These are phyloP conservation scores for Boletus smithii DNA, from an alignment of 1,284 basidiomycete species.

Conservation along the genomic window DNA sequence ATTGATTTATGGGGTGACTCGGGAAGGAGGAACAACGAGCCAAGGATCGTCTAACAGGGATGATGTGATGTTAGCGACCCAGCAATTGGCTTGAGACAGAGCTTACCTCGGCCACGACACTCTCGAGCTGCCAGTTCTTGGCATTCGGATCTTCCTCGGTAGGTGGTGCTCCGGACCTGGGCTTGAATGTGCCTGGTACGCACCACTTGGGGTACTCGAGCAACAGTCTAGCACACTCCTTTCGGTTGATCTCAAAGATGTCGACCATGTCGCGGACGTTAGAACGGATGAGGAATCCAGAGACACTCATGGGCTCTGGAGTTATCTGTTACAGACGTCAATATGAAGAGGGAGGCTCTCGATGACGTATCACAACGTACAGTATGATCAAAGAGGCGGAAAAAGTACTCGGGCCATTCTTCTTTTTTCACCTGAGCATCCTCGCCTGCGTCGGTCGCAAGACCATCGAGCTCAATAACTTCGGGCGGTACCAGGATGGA, in stretches of 20 bases:
- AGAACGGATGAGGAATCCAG: constrained; percentile 79
- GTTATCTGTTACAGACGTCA: constrained; percentile 53
- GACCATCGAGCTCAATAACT: constrained; percentile 71
- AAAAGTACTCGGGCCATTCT: constrained; percentile 72
- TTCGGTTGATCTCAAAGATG: constrained; percentile 95
- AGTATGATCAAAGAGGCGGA: constrained; percentile 77
- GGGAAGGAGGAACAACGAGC: constrained; percentile 76
- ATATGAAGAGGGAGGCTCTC: not conserved
- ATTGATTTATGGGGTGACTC: constrained; percentile 73
- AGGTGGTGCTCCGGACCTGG: constrained; percentile 55
- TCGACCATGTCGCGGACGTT: constrained; percentile 82
- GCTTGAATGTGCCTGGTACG: constrained; percentile 79
- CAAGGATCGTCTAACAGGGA: constrained; percentile 61
- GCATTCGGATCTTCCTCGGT: constrained; percentile 48
- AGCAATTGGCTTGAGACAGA: not conserved
- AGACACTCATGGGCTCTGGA: constrained; percentile 67
- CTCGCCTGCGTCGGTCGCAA: constrained; percentile 61
- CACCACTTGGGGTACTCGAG: constrained; percentile 89
- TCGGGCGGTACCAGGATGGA: constrained; percentile 85
- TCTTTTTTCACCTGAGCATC: constrained; percentile 69
- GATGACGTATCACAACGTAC: constrained; percentile 40
- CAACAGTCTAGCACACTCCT: constrained; percentile 87
- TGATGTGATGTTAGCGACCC: constrained; percentile 2
- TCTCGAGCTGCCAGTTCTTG: constrained; percentile 77
- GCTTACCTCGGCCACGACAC: constrained; percentile 71